Percentiles rank a stretch among this genome's conserved stretches.
phyloP scores from a whole-genome alignment of 305 asterid genomes.

The Solanum chacoense region DNA sequence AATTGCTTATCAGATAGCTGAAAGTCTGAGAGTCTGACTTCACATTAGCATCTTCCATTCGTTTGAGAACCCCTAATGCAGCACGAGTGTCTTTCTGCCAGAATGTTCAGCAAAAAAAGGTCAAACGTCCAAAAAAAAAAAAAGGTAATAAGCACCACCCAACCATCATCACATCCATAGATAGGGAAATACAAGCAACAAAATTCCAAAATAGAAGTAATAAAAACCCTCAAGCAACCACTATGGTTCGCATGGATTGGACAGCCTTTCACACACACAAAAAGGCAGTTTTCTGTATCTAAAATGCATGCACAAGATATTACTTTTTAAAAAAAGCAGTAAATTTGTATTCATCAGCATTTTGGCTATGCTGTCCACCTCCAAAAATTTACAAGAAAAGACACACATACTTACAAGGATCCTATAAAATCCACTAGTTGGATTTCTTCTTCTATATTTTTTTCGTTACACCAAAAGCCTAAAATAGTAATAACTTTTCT shows the following conservation, averaged over 20 bases:
- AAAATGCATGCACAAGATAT: background rate
- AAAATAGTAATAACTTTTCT: background rate
- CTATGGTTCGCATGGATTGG: background rate
- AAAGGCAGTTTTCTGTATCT: background rate
- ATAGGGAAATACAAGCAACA: background rate
- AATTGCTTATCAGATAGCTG: slow-evolving; percentile 60
- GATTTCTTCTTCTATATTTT: background rate
- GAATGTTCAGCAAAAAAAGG: slow-evolving; percentile 13
- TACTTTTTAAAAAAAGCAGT: background rate
- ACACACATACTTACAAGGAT: background rate
- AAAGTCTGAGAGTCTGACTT: slow-evolving; percentile 71
- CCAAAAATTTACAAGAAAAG: background rate
- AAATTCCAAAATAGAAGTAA: background rate
- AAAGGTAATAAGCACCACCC: slow-evolving; percentile 12
- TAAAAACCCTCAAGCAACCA: background rate
- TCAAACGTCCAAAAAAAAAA: background rate
- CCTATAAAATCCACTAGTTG: background rate
- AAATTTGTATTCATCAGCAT: background rate
- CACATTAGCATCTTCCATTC: slow-evolving; percentile 75
- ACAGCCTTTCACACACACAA: background rate
- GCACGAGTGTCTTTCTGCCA: slow-evolving; percentile 58
- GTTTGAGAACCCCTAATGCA: slow-evolving; percentile 56
- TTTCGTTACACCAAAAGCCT: background rate
- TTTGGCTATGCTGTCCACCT: background rate
- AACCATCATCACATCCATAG: background rate